These are phyloP conservation scores for Cytospora piceae DNA, from an alignment of 2,329 filamentous ascomycete species.

Conservation along the genomic window DNA sequence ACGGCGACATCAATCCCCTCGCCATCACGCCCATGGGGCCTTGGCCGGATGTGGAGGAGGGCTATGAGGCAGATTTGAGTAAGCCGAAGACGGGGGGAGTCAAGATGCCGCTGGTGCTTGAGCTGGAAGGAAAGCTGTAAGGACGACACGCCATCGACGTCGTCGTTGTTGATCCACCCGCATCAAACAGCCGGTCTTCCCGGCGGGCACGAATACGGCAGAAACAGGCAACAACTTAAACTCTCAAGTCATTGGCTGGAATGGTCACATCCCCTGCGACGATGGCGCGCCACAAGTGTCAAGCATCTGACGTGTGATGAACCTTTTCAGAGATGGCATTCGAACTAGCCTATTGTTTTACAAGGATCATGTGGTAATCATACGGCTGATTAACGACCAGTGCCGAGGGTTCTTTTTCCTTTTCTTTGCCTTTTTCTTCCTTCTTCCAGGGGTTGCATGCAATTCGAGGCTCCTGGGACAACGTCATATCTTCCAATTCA, in stretches of 20 bases:
- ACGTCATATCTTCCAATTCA: neutral
- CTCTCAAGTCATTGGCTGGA: conserved; percentile 17
- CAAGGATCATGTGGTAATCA: conserved; percentile 8
- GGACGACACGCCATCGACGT: neutral
- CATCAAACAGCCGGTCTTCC: neutral
- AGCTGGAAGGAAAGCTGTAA: conserved; percentile 36
- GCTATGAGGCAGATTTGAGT: conserved; percentile 52
- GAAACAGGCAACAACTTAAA: conserved; percentile 23
- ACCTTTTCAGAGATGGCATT: neutral
- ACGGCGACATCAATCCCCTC: conserved; percentile 61
- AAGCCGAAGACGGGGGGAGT: conserved; percentile 53
- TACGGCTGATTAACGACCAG: neutral
- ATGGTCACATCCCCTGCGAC: neutral
- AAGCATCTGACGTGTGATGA: conserved; percentile 10
- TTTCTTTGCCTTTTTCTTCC: neutral
- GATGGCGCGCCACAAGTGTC: conserved; percentile 15
- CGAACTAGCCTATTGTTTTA: conserved; percentile 7
- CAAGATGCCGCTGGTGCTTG: conserved; percentile 45
- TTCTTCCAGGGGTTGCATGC: neutral
- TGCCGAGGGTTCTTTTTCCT: neutral
- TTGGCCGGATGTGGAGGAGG: conserved; percentile 59
- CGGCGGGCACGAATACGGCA: neutral
- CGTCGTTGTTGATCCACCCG: neutral
- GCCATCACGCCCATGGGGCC: conserved; percentile 67
- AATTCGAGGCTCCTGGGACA: neutral